Conservation (phyloP, 768 basidiomycete species). For the Termitomyces sp. region DNA sequence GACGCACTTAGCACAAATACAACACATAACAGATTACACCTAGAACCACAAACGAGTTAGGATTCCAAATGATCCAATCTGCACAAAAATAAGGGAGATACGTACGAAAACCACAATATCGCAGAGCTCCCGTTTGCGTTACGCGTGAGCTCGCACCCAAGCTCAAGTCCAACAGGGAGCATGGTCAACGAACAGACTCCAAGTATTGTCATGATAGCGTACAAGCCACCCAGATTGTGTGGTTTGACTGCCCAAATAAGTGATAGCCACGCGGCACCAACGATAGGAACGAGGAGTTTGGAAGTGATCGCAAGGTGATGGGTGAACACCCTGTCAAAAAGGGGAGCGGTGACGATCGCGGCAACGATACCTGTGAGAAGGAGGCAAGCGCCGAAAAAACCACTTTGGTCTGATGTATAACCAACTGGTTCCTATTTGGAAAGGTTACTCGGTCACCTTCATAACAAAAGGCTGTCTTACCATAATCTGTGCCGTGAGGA, state of each 20-base stretch:
- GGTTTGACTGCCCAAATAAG: conserved; percentile 82
- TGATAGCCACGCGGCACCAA: conserved; percentile 61
- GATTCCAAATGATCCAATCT: neutral
- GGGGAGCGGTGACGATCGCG: conserved; percentile 62
- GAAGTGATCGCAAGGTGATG: conserved; percentile 56
- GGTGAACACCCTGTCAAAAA: conserved; percentile 82
- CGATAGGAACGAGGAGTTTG: conserved; percentile 56
- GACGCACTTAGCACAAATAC: conserved; percentile 57
- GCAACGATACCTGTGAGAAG: conserved; percentile 67
- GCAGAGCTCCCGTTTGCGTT: conserved; percentile 77
- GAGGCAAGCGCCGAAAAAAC: conserved; percentile 63
- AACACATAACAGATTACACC: conserved; percentile 62
- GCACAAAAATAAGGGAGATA: conserved; percentile 5
- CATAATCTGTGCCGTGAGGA: conserved; percentile 64
- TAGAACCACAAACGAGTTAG: conserved; percentile 17
- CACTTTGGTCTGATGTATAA: conserved; percentile 60
- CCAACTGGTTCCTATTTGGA: conserved; percentile 57
- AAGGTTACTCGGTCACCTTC: neutral
- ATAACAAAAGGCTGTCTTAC: conserved; percentile 30
- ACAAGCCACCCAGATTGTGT: conserved; percentile 54
- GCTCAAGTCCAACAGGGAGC: conserved; percentile 72
- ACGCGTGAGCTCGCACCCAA: conserved; percentile 74
- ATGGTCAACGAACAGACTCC: conserved; percentile 63
- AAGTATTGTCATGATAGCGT: conserved; percentile 61
- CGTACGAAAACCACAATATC: conserved; percentile 70